These are phyloP conservation scores for Dactylellina haptotyla DNA, from an alignment of 2,329 filamentous ascomycete species.

Conservation along the genomic window DNA sequence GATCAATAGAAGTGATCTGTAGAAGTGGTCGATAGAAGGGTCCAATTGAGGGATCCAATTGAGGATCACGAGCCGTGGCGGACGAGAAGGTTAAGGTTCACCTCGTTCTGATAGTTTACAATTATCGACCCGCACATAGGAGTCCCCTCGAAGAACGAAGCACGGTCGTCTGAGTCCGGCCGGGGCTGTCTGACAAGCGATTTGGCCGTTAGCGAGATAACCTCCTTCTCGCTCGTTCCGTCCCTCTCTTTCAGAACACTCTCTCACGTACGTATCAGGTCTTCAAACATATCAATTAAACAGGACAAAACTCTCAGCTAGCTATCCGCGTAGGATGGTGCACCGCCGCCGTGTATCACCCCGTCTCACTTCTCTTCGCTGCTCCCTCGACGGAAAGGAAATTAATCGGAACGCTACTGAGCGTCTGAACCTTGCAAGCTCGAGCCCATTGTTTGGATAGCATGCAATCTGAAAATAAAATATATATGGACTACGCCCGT, in stretches of 20 bases:
- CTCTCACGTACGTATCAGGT: too few relatives aligned
- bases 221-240: conserved; percentile 7
- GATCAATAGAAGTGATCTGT: not conserved
- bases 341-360: not conserved
- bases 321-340: not conserved
- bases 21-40: not conserved
- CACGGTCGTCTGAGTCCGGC: too few relatives aligned
- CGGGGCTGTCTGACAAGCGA: too few relatives aligned
- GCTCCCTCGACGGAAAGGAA: too few relatives aligned
- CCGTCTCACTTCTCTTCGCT: not conserved
- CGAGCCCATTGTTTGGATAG: too few relatives aligned
- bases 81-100: too few relatives aligned
- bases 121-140: too few relatives aligned
- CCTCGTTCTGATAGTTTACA: not conserved
- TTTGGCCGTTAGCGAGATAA: conserved; percentile 24
- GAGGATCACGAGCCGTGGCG: conserved; percentile 7
- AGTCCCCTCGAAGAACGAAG: too few relatives aligned
- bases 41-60: not conserved
- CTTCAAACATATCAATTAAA: too few relatives aligned
- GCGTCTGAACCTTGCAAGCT: too few relatives aligned
- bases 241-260: not conserved
- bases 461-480: too few relatives aligned
- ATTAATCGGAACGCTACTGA: too few relatives aligned
- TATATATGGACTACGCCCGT: not conserved
- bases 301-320: conserved; percentile 16